Conservation (phyloP, 2,329 filamentous ascomycete genomes). For the Penicillium sp. region DNA sequence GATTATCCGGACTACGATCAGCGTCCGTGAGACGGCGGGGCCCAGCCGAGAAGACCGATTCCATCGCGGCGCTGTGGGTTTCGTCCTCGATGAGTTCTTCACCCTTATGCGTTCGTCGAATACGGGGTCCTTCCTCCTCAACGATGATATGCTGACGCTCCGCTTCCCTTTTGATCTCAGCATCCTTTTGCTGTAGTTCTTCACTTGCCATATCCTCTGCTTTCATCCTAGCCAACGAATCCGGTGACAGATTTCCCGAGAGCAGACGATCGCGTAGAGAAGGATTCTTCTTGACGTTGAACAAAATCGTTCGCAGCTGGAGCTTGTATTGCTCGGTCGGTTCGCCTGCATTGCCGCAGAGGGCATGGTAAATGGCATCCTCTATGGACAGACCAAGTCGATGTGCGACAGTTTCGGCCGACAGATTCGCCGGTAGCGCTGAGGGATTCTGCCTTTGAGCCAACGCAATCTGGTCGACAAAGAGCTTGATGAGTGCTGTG, state of each 20-base stretch:
- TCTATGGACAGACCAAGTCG: constrained; percentile 74
- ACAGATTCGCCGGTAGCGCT: constrained; percentile 57
- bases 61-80: constrained; percentile 41
- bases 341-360: constrained; percentile 46
- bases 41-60: constrained; percentile 44
- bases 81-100: constrained; percentile 84
- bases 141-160: constrained; percentile 69
- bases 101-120: constrained; percentile 88
- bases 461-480: constrained; percentile 59
- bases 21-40: constrained; percentile 40
- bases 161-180: constrained; percentile 51
- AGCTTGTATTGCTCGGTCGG: constrained; percentile 51
- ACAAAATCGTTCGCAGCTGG: constrained; percentile 69
- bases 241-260: constrained; percentile 62
- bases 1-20: constrained; percentile 23
- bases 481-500: constrained; percentile 62
- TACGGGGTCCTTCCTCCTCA: constrained; percentile 66
- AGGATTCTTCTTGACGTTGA: constrained; percentile 85
- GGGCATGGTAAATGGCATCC: constrained; percentile 55
- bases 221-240: constrained; percentile 80
- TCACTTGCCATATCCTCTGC: constrained; percentile 87
- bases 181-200: constrained; percentile 65
- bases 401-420: constrained; percentile 60
- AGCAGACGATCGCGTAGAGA: constrained; percentile 71
- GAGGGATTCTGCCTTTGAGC: constrained; percentile 62